Evolutionary conservation across 202 grass and related monocot genomes (phyloP).

Genomic region (Hordeum pubiflorum): DNA sequence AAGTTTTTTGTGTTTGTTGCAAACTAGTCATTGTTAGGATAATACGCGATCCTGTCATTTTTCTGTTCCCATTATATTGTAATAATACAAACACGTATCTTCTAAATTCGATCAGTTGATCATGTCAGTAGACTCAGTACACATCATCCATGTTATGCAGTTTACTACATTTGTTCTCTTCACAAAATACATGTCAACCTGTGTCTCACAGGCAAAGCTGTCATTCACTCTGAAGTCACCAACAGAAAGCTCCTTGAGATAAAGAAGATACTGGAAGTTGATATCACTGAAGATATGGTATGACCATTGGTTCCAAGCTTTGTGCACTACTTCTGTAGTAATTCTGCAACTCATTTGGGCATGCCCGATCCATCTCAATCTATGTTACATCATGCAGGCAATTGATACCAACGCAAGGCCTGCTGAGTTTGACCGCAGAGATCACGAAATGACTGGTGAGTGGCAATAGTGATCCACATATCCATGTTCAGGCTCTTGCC

Average conservation of each 20-base stretch:
- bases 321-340: not conserved
- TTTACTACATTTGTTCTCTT: not conserved
- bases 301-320: not conserved
- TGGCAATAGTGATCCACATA: conserved; percentile 10
- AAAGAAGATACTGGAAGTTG: conserved; percentile 58
- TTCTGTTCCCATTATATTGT: not conserved
- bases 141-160: not conserved
- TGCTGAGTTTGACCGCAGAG: conserved; percentile 38
- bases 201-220: conserved; percentile 64
- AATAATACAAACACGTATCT: not conserved
- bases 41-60: not conserved
- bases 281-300: conserved; percentile 43
- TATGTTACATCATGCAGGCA: conserved; percentile 25
- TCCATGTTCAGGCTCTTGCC: not conserved
- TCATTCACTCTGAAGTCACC: conserved; percentile 76
- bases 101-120: not conserved
- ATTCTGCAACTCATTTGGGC: not conserved
- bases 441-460: conserved; percentile 38
- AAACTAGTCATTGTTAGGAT: not conserved
- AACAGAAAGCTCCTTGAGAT: conserved; percentile 78
- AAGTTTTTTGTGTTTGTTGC: not conserved
- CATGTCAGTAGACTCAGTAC: not conserved
- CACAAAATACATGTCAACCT: not conserved
- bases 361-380: not conserved
- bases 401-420: conserved; percentile 37